phyloP scores from a whole-genome alignment of 257 asterid species.

The Gentiana dahurica region DNA sequence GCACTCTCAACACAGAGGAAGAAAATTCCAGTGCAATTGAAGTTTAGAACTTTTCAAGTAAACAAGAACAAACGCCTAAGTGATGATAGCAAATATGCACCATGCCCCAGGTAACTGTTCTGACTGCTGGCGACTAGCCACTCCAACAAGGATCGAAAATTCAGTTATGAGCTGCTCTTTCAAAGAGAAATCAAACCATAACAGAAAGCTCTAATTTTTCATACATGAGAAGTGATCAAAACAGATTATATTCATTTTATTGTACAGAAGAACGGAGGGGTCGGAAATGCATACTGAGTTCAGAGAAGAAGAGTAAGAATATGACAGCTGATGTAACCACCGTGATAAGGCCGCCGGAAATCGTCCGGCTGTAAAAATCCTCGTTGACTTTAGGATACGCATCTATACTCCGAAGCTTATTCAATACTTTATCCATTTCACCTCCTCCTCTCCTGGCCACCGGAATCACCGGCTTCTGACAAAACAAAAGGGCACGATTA shows the following conservation, averaged over 20 bases:
- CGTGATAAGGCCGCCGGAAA: constrained; percentile 87
- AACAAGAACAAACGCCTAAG: too few species aligned
- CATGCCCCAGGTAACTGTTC: too few species aligned
- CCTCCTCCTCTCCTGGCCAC: constrained; percentile 2
- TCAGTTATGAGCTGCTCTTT: too few species aligned
- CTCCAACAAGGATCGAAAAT: too few species aligned
- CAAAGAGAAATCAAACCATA: too few species aligned
- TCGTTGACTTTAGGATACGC: constrained; percentile 94
- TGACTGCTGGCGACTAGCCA: too few species aligned
- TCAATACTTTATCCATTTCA: constrained; percentile 42
- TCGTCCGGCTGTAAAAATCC: constrained; percentile 90
- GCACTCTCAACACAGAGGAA: background rate
- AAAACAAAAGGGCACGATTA: constrained; percentile 2
- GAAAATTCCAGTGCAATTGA: background rate
- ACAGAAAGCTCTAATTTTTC: too few species aligned
- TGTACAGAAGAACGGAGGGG: too few species aligned
- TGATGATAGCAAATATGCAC: too few species aligned
- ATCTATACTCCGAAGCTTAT: constrained; percentile 76
- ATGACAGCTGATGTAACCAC: constrained; percentile 59
- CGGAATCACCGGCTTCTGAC: background rate
- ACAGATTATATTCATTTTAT: background rate
- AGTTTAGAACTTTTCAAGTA: too few species aligned
- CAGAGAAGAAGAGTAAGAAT: constrained; percentile 71
- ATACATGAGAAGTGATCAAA: background rate
- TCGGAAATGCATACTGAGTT: constrained; percentile 49